phyloP scores from a whole-genome alignment of 2,329 filamentous ascomycete species.

The Gaeumannomyces tritici region DNA sequence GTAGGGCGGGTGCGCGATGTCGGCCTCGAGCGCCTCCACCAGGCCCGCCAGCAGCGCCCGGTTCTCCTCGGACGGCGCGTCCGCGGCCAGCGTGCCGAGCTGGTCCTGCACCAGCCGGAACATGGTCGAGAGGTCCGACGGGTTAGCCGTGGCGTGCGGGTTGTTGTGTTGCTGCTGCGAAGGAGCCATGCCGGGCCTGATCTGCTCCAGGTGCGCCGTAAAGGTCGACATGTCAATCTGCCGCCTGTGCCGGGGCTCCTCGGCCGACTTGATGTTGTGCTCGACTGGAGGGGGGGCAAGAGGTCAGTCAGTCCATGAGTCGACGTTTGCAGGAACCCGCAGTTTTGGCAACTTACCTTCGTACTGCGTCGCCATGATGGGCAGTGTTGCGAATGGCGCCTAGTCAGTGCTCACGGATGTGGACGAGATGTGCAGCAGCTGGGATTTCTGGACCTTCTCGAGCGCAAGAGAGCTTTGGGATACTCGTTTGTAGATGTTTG shows the following conservation, averaged over 20 bases:
- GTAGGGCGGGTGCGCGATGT: conserved; percentile 42
- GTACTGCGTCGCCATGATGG: conserved; percentile 46
- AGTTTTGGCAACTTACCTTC: conserved; percentile 31
- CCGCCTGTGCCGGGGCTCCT: conserved; percentile 34
- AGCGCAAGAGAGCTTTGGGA: too few relatives aligned
- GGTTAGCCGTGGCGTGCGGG: conserved; percentile 49
- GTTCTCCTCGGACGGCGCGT: conserved; percentile 38
- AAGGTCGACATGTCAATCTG: conserved; percentile 57
- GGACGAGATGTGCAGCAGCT: too few relatives aligned
- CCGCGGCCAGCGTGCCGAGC: conserved; percentile 38
- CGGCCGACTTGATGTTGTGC: conserved; percentile 46
- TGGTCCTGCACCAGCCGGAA: conserved; percentile 52
- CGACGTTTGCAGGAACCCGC: too few relatives aligned
- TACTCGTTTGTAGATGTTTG: background rate
- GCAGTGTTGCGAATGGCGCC: background rate
- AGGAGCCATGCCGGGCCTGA: conserved; percentile 24
- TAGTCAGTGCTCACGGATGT: too few relatives aligned
- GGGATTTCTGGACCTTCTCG: background rate
- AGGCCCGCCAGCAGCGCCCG: conserved; percentile 39
- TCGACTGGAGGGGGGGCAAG: too few relatives aligned
- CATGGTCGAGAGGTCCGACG: conserved; percentile 46
- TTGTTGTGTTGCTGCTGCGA: conserved; percentile 25
- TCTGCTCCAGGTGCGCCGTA: conserved; percentile 44
- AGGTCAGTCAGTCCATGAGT: too few relatives aligned
- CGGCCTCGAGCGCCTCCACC: conserved; percentile 33